A percentile compares a stretch with the other conserved stretches of the same genome.
Evolutionary conservation across 148 eudicot genomes (phyloP).

Genomic region (Spergularia bocconei): DNA sequence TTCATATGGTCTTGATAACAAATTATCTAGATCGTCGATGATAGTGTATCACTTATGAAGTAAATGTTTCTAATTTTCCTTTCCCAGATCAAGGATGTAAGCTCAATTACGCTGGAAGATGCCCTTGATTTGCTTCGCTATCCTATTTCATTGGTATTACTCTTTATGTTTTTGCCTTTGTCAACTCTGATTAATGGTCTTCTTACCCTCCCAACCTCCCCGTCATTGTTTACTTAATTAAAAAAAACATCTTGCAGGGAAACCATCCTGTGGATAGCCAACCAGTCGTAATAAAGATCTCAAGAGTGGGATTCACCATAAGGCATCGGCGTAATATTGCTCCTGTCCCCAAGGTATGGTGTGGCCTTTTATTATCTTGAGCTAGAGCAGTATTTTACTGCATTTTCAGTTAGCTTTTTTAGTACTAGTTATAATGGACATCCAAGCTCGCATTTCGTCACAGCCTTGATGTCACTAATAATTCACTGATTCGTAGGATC

Average conservation of each 20-base stretch:
- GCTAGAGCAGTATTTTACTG: background rate
- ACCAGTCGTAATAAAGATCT: slow-evolving; percentile 62
- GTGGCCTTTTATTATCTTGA: background rate
- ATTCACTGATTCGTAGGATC: background rate
- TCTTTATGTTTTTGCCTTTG: slow-evolving; percentile 6
- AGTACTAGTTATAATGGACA: background rate
- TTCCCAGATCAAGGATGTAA: slow-evolving; percentile 55
- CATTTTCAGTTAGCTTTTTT: background rate
- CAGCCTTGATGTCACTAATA: background rate
- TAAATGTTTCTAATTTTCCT: background rate
- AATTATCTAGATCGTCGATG: background rate
- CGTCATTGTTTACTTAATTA: slow-evolving; percentile 7
- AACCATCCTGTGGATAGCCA: slow-evolving; percentile 66
- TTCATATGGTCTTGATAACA: background rate
- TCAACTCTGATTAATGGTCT: background rate
- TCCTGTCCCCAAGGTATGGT: slow-evolving; percentile 77
- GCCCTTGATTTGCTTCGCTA: slow-evolving; percentile 71
- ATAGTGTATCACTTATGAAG: background rate
- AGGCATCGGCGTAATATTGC: slow-evolving; percentile 61
- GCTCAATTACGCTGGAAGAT: slow-evolving; percentile 60
- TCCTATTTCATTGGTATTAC: slow-evolving; percentile 71
- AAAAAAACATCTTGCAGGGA: slow-evolving; percentile 46
- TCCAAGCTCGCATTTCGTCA: background rate
- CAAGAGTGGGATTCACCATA: slow-evolving; percentile 59
- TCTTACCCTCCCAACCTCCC: background rate